These are phyloP conservation scores for Pythium periplocum DNA, from an alignment of 352 stramenopile genomes.

Conservation along the genomic window DNA sequence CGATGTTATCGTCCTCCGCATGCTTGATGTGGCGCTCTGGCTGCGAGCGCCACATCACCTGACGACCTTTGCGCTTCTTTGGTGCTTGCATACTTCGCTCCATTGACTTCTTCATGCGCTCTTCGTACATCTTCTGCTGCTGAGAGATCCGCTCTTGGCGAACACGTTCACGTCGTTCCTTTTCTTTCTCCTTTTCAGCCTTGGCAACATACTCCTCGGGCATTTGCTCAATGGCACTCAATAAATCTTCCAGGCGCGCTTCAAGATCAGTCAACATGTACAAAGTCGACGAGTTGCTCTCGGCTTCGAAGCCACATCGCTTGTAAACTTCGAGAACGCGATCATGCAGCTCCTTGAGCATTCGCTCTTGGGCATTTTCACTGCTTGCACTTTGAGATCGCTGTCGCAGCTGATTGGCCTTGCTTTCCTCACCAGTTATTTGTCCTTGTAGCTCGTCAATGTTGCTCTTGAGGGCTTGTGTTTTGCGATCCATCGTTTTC, in stretches of 20 bases:
- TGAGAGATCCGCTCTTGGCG: conserved; percentile 89
- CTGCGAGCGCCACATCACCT: conserved; percentile 91
- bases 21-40: conserved; percentile 74
- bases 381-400: conserved; percentile 63
- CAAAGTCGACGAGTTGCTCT: conserved; percentile 88
- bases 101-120: conserved; percentile 93
- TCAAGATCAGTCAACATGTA: conserved; percentile 94
- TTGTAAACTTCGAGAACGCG: conserved; percentile 90
- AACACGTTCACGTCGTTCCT: conserved; percentile 89
- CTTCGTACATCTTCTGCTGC: conserved; percentile 92
- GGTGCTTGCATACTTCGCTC: conserved; percentile 90
- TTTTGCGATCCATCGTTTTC: conserved; percentile 87
- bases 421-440: conserved; percentile 82
- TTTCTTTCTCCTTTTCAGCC: conserved; percentile 94
- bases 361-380: conserved; percentile 85
- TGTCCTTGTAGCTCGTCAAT: conserved; percentile 88
- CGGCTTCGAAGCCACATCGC: conserved; percentile 89
- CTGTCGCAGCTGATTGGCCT: conserved; percentile 66
- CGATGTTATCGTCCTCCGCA: conserved; percentile 71
- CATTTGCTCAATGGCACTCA: conserved; percentile 91
- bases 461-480: conserved; percentile 76
- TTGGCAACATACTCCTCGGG: conserved; percentile 92
- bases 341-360: conserved; percentile 88
- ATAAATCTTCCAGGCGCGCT: conserved; percentile 85
- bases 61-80: conserved; percentile 89